Conservation (phyloP, 2,329 filamentous ascomycete genomes). For the Lecanicillium sp. region DNA sequence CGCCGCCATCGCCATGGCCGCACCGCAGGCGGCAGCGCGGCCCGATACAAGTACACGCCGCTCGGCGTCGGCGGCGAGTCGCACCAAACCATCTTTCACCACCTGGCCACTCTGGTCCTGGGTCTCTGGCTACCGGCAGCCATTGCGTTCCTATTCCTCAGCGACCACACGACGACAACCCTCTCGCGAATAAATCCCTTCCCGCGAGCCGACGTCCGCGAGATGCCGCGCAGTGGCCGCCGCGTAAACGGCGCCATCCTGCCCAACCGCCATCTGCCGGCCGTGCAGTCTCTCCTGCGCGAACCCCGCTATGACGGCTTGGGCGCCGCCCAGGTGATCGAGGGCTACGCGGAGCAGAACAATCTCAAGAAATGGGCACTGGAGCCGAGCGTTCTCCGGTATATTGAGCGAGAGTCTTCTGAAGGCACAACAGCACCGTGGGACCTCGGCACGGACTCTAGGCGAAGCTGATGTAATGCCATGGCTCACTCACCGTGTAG, state of each 20-base stretch:
- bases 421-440: too few relatives aligned
- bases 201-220: constrained; percentile 16
- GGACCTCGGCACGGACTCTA: too few relatives aligned
- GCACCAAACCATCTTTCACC: constrained; percentile 14
- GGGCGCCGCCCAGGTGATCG: constrained; percentile 26
- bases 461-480: too few relatives aligned
- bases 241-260: constrained; percentile 30
- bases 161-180: constrained; percentile 20
- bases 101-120: constrained; percentile 17
- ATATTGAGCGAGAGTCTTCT: constrained; percentile 25
- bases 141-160: constrained; percentile 21
- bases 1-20: constrained; percentile 4
- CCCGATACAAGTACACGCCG: background rate
- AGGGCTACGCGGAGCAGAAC: constrained; percentile 22
- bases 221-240: constrained; percentile 30
- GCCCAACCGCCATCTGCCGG: constrained; percentile 20
- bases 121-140: constrained; percentile 25
- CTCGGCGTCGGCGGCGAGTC: background rate
- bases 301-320: constrained; percentile 24
- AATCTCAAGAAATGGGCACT: constrained; percentile 26
- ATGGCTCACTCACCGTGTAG: too few relatives aligned
- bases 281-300: constrained; percentile 18
- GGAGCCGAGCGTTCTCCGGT: constrained; percentile 29
- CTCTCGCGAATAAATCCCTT: constrained; percentile 17
- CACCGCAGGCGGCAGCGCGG: background rate